Base-by-base conservation (phyloP, 257 asterid genomes). In the Misopates orontium region DNA sequence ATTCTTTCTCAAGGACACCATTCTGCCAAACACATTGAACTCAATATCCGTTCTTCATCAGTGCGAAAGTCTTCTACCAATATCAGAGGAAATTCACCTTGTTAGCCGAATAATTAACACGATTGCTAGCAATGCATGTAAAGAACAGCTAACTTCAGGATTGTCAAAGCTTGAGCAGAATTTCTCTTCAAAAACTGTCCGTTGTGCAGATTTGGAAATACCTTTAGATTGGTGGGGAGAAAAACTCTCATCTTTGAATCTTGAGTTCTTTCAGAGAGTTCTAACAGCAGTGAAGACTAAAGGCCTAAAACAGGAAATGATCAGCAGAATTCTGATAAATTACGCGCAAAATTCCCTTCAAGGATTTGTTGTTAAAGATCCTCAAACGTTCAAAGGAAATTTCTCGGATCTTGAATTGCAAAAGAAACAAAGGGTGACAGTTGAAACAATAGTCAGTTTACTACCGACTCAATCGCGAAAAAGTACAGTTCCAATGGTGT, bases 171-270 rank as follows among this genome's bases (percentile, higher is more conserved):
- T 92, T 20, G 97, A 85, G 52, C 87, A 89, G 52, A 84, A 80
- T 71, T 85, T 70, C 58, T 70, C 86, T 2, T 56, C 85, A 18
- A 84, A 87, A 48, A 73, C 80, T 7, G 47, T 62, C 50, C 28
- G 16, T 13, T 67, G 58, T n/a, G 23, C 63, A 10, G 96, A 84
- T 42, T 54, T 85, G 8, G 98, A 92, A 59, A 79, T 75, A 0
- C 83, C 93, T 0, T 50, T 74, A 22, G 89, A 85, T 73, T 92
- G 95, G 95, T 89, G 98, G 98, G 98, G 98, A 25, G 87, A 85
- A 70, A 79, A 85, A 1, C 83, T 92, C 15, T 39, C 83, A 0
- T 51, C 72, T 74, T 67, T 92, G 71, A 84, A 62, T 72, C 96
- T 92, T 2, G 98, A 89, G 66, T 84, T 84, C 62, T 92, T 92